Evolutionary conservation across 163 green algal species (phyloP).

Genomic region (Trebouxiophyceae sp.): DNA sequence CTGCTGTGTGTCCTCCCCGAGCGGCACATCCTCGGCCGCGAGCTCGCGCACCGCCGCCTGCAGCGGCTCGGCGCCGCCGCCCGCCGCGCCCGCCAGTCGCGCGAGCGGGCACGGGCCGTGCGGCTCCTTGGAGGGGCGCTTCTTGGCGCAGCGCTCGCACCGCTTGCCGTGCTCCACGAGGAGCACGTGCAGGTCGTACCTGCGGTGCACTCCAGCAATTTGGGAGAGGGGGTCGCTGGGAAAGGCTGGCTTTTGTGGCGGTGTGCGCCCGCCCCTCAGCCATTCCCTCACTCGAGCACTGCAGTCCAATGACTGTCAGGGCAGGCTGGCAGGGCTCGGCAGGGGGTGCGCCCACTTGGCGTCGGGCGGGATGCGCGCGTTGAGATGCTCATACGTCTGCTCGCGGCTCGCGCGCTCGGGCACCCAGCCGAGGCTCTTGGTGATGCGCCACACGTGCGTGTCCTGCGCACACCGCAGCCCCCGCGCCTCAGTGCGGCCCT

Average conservation of each 20-base stretch:
- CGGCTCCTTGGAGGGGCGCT: slow-evolving; percentile 10
- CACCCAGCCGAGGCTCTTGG: slow-evolving; percentile 55
- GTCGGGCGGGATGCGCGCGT: slow-evolving; percentile 47
- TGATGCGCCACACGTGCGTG: slow-evolving; percentile 66
- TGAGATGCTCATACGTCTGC: slow-evolving; percentile 66
- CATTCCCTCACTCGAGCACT: no score
- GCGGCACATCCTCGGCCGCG: no score
- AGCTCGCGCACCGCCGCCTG: neutral
- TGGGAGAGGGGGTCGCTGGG: no score
- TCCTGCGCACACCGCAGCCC: slow-evolving; percentile 29
- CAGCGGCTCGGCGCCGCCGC: neutral
- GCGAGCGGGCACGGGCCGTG: slow-evolving; percentile 17
- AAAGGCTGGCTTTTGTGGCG: no score
- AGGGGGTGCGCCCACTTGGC: slow-evolving; percentile 45
- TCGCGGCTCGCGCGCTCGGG: slow-evolving; percentile 44
- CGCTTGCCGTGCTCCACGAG: slow-evolving; percentile 46
- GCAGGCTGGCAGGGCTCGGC: no score
- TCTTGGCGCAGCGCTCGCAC: slow-evolving; percentile 21
- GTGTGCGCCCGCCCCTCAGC: no score
- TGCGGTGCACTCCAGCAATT: slow-evolving; percentile 15
- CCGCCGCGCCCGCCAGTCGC: neutral
- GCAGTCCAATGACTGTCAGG: no score
- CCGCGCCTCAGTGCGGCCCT: no score
- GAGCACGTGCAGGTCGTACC: slow-evolving; percentile 70
- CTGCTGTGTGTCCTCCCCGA: no score